Evolutionary conservation across 176 grass and related monocot genomes (phyloP), one percentile per base, ranked within the genome.

Genomic region (Carex littledalei): DNA sequence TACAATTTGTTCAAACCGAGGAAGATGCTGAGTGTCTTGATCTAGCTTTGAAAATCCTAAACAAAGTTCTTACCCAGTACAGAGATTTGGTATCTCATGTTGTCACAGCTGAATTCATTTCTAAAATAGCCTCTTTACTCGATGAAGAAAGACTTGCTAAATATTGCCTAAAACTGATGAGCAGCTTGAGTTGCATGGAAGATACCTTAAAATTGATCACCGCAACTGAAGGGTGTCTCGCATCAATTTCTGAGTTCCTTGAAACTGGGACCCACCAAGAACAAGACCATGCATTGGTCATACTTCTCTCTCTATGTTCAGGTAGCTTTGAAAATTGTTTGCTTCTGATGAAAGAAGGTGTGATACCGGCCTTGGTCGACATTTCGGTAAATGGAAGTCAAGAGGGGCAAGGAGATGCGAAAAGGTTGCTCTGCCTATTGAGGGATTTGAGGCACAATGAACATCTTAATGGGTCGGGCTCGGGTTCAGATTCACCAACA

Each of bases 331-430:
- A 94, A 32, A 89, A 99, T 84, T 94, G 93, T 73, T 85, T 86
- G 53, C 88, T 94, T 78, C 88, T 94, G 17, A 88, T 95, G 89
- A 93, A 94, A 79, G 93, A 99, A 85, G 97, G 93, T 29, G 90
- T 99, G 24, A 96, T 99, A 81, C 97, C 97, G 22, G 88, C 97
- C 71, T 88, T 99, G 26, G 93, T 99, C 41, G 87, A 95, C 34
- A 81, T 94, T 71, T 92, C 91, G 0, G 88, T 99, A 59, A 99
- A 99, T 73, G 97, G 97, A 63, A 90, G 74, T 59, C 85, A 85
- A 70, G 87, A 94, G 71, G 90, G 85, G 1, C 94, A 91, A 80
- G 85, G 15, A 47, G 90, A 78, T 24, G 87, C 97, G 6, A 61
- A 70, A 43, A 94, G 88, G 81, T 88, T 99, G 66, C 93, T 99